phyloP scores from a whole-genome alignment of 306 rosid genomes.

The Citrullus mucosospermus region DNA sequence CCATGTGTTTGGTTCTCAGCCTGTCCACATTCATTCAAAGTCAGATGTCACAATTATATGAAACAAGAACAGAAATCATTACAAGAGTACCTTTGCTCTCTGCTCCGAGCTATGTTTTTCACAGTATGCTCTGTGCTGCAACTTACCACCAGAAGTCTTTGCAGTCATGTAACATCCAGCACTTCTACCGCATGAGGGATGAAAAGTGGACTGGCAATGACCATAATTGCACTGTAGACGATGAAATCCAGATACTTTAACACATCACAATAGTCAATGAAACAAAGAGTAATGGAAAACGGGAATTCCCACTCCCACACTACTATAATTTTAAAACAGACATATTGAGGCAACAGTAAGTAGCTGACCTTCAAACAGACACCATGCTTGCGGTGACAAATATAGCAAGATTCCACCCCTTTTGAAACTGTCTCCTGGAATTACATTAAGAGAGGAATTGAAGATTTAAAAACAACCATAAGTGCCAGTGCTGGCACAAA shows the following conservation, averaged over 20 bases:
- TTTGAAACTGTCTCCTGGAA: constrained; percentile 49
- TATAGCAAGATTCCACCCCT: constrained; percentile 53
- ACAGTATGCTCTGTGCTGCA: constrained; percentile 90
- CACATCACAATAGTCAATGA: background rate
- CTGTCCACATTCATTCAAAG: constrained; percentile 23
- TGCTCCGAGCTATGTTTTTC: constrained; percentile 88
- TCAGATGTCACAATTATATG: background rate
- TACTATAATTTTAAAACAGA: background rate
- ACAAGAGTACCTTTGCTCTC: constrained; percentile 52
- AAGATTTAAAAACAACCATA: background rate
- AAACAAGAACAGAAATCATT: background rate
- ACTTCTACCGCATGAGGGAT: constrained; percentile 87
- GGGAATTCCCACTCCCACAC: background rate
- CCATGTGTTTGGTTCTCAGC: constrained; percentile 87
- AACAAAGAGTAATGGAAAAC: background rate
- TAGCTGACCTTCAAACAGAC: constrained; percentile 66
- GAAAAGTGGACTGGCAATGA: constrained; percentile 74
- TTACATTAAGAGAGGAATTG: constrained; percentile 11
- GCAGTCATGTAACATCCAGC: constrained; percentile 62
- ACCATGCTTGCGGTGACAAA: constrained; percentile 67
- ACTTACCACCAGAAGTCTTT: constrained; percentile 58
- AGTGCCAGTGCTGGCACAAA: background rate
- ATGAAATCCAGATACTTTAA: constrained; percentile 2
- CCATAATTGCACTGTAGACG: constrained; percentile 85
- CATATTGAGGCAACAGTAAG: background rate